Percentiles rank a stretch among this genome's conserved stretches.
Conservation (phyloP, 164 flowering plant species). For the Taxillus chinensis region DNA sequence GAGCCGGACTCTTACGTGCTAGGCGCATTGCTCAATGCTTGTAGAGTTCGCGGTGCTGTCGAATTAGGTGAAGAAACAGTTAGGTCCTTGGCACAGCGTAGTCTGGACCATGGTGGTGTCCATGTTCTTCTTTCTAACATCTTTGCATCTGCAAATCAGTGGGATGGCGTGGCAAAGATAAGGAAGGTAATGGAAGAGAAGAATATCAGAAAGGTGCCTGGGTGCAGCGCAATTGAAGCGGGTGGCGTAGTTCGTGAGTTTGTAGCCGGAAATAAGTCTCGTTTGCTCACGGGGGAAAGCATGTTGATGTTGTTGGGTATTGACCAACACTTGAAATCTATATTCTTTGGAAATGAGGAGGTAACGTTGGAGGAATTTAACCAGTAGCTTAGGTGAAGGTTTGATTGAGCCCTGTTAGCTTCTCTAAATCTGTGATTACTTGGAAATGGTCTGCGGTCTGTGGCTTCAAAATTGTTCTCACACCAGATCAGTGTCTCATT, state of each 20-base stretch:
- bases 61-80: conserved; percentile 31
- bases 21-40: conserved; percentile 52
- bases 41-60: conserved; percentile 35
- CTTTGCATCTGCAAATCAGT: conserved; percentile 34
- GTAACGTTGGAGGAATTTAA: neutral
- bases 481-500: no score
- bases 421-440: no score
- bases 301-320: conserved; percentile 15
- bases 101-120: conserved; percentile 37
- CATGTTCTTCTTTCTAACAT: conserved; percentile 47
- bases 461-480: no score
- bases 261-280: conserved; percentile 31
- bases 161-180: conserved; percentile 43
- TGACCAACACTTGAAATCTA: conserved; percentile 23
- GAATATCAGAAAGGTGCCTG: conserved; percentile 35
- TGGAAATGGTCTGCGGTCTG: no score
- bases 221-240: conserved; percentile 43
- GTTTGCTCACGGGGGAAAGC: conserved; percentile 17
- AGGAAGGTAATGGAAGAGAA: conserved; percentile 45
- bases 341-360: conserved; percentile 9
- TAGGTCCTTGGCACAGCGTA: conserved; percentile 15
- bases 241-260: conserved; percentile 30
- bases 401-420: no score
- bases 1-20: conserved; percentile 38
- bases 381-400: no score